Conservation (phyloP, 768 basidiomycete species). For the Lactarius vividus region DNA sequence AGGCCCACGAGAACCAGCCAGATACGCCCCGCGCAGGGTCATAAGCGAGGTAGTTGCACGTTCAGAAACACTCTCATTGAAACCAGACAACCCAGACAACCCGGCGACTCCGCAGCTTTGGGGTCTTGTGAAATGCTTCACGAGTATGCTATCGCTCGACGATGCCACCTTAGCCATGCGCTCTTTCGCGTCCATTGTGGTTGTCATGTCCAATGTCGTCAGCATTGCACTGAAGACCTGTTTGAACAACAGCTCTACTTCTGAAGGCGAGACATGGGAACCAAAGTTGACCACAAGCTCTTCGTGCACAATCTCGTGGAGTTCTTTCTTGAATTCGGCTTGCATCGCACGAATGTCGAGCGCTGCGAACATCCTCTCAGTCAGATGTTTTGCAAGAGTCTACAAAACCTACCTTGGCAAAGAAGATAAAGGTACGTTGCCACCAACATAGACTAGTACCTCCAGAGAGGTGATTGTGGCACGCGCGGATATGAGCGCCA, state of each 20-base stretch:
- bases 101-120: slow-evolving; percentile 26
- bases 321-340: slow-evolving; percentile 53
- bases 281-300: slow-evolving; percentile 50
- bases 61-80: slow-evolving; percentile 52
- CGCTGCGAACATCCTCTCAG: slow-evolving; percentile 36
- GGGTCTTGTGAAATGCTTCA: slow-evolving; percentile 51
- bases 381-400: not conserved
- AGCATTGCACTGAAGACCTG: slow-evolving; percentile 45
- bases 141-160: slow-evolving; percentile 55
- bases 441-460: slow-evolving; percentile 67
- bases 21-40: slow-evolving; percentile 51
- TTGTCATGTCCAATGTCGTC: slow-evolving; percentile 59
- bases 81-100: slow-evolving; percentile 43
- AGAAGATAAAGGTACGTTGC: slow-evolving; percentile 74
- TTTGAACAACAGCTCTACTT: slow-evolving; percentile 37
- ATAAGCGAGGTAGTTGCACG: slow-evolving; percentile 47
- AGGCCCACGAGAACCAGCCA: slow-evolving; percentile 54
- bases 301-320: slow-evolving; percentile 48
- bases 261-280: slow-evolving; percentile 35
- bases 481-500: slow-evolving; percentile 81
- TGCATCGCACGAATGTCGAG: slow-evolving; percentile 79
- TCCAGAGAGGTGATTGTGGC: slow-evolving; percentile 77
- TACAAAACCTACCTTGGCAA: slow-evolving; percentile 48
- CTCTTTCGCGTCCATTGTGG: slow-evolving; percentile 63
- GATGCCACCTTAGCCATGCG: slow-evolving; percentile 74